phyloP scores from a whole-genome alignment of 306 rosid genomes.

The Cucurbita ficifolia region DNA sequence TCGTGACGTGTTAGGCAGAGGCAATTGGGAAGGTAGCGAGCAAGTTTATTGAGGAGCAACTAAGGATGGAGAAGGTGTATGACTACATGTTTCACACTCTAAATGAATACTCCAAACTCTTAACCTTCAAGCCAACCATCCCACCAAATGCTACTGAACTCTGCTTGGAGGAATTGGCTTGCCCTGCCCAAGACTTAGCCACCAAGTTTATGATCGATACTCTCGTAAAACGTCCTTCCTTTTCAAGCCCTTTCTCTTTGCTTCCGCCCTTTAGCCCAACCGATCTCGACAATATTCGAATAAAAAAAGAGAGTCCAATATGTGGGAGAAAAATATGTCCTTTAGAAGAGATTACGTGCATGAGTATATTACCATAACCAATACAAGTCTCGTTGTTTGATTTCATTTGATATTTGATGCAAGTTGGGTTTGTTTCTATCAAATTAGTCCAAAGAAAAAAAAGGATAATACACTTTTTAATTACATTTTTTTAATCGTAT shows the following conservation, averaged over 20 bases:
- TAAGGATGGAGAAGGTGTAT: slow-evolving; percentile 60
- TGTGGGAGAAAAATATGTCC: slow-evolving; percentile 22
- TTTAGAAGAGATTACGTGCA: background rate
- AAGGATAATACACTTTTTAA: no score
- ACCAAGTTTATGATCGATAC: slow-evolving; percentile 49
- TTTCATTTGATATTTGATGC: background rate
- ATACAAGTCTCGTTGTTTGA: background rate
- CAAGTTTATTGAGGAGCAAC: slow-evolving; percentile 37
- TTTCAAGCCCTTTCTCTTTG: slow-evolving; percentile 38
- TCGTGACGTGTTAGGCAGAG: slow-evolving; percentile 28
- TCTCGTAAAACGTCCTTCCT: slow-evolving; percentile 42
- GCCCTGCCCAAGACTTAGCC: slow-evolving; percentile 18
- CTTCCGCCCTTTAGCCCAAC: slow-evolving; percentile 51
- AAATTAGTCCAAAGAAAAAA: no score
- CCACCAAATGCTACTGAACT: slow-evolving; percentile 38
- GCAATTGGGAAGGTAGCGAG: slow-evolving; percentile 51
- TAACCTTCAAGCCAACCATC: slow-evolving; percentile 39
- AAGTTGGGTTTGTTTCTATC: background rate
- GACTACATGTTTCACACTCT: slow-evolving; percentile 73
- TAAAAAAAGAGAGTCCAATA: slow-evolving; percentile 24
- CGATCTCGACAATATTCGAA: slow-evolving; percentile 18
- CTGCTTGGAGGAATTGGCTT: slow-evolving; percentile 57
- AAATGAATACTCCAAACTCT: slow-evolving; percentile 44
- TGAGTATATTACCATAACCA: no score
- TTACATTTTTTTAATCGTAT: no score